phyloP scores from a whole-genome alignment of 805 yeast genomes.

The Metschnikowia lunata region DNA sequence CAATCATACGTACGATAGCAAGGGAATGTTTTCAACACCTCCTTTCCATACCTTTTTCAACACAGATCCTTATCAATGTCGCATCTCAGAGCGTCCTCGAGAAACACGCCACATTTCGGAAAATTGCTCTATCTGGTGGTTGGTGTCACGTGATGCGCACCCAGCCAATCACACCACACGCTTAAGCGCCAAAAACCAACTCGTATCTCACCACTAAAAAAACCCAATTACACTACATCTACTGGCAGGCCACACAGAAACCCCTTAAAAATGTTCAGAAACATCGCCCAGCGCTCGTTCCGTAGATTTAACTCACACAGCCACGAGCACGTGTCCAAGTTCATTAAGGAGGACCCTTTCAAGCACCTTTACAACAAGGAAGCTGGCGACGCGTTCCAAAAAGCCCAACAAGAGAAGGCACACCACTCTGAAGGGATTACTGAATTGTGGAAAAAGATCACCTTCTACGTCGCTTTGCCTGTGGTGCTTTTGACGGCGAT shows the following conservation, averaged over 20 bases:
- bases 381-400: conserved; percentile 68
- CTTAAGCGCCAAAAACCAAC: background rate
- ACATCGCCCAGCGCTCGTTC: conserved; percentile 33
- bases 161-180: conserved; percentile 2
- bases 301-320: conserved; percentile 39
- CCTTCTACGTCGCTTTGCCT: conserved; percentile 78
- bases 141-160: conserved; percentile 10
- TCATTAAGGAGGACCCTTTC: conserved; percentile 38
- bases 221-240: too few relatives aligned
- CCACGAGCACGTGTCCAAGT: conserved; percentile 40
- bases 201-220: too few relatives aligned
- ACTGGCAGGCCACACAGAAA: too few relatives aligned
- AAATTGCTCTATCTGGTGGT: too few relatives aligned
- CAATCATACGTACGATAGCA: too few relatives aligned
- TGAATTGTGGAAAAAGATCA: conserved; percentile 78
- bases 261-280: conserved; percentile 29
- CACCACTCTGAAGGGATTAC: conserved; percentile 81
- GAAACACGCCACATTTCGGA: too few relatives aligned
- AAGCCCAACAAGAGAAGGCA: conserved; percentile 56
- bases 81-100: too few relatives aligned
- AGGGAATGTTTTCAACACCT: too few relatives aligned
- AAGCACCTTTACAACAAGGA: conserved; percentile 44
- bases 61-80: too few relatives aligned
- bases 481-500: conserved; percentile 70
- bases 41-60: too few relatives aligned